Evolutionary conservation across 306 rosid species (phyloP).

Genomic region (Abrus pulchellus): DNA sequence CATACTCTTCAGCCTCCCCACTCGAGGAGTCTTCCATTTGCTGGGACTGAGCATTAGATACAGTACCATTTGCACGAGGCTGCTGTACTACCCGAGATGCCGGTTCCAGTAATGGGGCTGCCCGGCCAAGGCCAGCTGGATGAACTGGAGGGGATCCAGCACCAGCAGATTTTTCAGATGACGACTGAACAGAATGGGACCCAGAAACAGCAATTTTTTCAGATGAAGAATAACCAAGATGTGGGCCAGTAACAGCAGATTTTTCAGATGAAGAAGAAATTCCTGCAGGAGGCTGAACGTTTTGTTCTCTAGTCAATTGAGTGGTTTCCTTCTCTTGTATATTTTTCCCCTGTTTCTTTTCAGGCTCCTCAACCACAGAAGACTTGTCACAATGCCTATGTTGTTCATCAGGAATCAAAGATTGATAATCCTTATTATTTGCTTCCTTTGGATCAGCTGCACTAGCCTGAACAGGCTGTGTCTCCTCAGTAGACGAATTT

Average conservation of each 20-base stretch:
- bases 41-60: conserved; percentile 68
- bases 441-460: conserved; percentile 44
- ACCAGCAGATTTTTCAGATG: conserved; percentile 63
- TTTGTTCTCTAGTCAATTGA: neutral
- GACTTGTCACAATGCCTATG: conserved; percentile 42
- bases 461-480: conserved; percentile 44
- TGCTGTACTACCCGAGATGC: conserved; percentile 75
- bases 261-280: neutral
- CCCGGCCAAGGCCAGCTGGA: conserved; percentile 95
- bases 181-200: conserved; percentile 60
- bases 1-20: conserved; percentile 89
- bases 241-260: conserved; percentile 52
- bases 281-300: no score
- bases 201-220: conserved; percentile 49
- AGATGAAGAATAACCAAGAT: conserved; percentile 56
- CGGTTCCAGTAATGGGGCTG: conserved; percentile 86
- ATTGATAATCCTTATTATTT: conserved; percentile 41
- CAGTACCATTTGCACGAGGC: conserved; percentile 78
- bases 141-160: conserved; percentile 62
- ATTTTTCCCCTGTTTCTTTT: conserved; percentile 51
- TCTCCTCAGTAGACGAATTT: conserved; percentile 44
- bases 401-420: conserved; percentile 52
- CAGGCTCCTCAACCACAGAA: conserved; percentile 52
- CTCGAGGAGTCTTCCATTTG: conserved; percentile 77
- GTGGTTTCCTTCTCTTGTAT: neutral